Base-by-base conservation (phyloP, 306 rosid species). In the Vigna nakashimae region DNA sequence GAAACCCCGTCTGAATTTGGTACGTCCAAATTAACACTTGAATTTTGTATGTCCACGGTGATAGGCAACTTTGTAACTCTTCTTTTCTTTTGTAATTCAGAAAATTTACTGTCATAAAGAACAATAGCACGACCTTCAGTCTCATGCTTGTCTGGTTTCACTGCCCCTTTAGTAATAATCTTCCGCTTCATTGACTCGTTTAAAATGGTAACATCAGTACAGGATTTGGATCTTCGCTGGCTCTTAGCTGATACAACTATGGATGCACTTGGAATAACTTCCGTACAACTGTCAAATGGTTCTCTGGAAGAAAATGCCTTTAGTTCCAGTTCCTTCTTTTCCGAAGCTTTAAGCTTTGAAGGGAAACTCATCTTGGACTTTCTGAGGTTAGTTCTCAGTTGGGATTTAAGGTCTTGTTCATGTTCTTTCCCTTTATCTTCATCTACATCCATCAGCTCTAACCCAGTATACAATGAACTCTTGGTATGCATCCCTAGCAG, bases 261-360 rank as follows among this genome's bases (percentile, higher is more conserved):
- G 13, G 79, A 65, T 34, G 84, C 32, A 75, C 32, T 65, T 85
- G 85, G 69, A 72, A 49, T 16, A 28, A 62, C 68, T 18, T 79
- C 86, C 30, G 40, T 2, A 8, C 63, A 48, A 56, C 72, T 46
- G 36, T 81, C 34, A 70, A 7, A 56, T 18, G 71, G 34, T 74
- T 76, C 87, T 70, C 48, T 8, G 34, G 79, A 56, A 66, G 73
- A 46, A 48, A 72, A 73, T 6, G 62, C 40, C 69, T 70, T 76
- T 12, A 71, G 76, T 46, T 75, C 82, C 11, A 30, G 38, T 74
- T 79, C 81, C 86, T 80, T 76, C 79, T 86, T 86, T 56, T 72
- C 60, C 69, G 10, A 80, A 60, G 62, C 34, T 18, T 60, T 76
- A 26, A 28, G 83, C 78, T 72, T 71, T 52, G 26, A 26, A 40